Percentiles rank a stretch among this genome's conserved stretches.
Conservation (phyloP, 139 green algal species). For the Edaphochlamys debaryana region DNA sequence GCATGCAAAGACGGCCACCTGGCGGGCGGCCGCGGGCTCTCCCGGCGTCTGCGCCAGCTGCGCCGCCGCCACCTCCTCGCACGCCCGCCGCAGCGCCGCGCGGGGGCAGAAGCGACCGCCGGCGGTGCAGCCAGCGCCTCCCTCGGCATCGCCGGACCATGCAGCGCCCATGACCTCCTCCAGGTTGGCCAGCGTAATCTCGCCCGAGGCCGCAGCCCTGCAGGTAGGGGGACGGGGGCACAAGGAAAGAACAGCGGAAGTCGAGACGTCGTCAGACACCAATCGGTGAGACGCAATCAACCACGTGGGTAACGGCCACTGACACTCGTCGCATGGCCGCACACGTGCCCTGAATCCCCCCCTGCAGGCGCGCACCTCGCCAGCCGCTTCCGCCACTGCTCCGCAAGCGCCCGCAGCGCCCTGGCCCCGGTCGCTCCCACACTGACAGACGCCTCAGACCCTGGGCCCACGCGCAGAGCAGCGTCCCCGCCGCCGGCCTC, state of each 20-base stretch:
- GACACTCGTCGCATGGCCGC: too few species aligned
- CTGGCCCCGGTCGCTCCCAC: too few species aligned
- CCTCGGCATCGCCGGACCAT: not conserved
- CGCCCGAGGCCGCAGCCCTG: not conserved
- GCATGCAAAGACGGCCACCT: not conserved
- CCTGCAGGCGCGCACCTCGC: not conserved
- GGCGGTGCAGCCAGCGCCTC: not conserved
- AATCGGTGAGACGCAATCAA: not conserved
- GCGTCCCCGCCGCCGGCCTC: too few species aligned
- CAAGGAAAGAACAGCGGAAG: too few species aligned
- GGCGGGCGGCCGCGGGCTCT: not conserved
- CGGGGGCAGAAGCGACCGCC: not conserved
- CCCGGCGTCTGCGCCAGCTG: not conserved
- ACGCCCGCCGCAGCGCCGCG: not conserved
- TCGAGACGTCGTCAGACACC: not conserved
- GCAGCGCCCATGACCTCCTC: constrained; percentile 6
- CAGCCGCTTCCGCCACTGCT: not conserved
- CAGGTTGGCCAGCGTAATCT: not conserved
- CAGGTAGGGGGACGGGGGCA: not conserved
- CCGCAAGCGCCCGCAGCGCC: not conserved
- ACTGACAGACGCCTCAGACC: too few species aligned
- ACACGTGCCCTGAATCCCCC: too few species aligned
- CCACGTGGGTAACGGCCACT: too few species aligned
- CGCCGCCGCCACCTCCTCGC: not conserved
- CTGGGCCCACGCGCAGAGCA: too few species aligned